Percentiles rank a stretch among this genome's conserved stretches.
These are phyloP conservation scores for Phlebiopsis flavidoalba DNA, from an alignment of 768 basidiomycete genomes.

Conservation along the genomic window DNA sequence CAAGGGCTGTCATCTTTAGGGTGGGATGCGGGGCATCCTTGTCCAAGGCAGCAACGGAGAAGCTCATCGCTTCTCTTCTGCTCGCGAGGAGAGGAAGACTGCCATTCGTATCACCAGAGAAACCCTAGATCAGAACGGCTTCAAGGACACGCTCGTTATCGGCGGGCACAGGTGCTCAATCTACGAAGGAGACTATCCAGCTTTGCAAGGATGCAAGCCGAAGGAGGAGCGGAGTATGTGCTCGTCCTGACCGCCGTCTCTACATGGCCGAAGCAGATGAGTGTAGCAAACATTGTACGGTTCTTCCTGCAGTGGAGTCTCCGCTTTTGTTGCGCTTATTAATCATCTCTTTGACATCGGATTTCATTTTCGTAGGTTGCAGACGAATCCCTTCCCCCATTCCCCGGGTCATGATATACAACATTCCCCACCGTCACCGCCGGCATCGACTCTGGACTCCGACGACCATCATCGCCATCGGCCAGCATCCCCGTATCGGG, in stretches of 20 bases:
- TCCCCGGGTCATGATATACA: constrained; percentile 78
- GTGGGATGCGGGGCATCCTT: constrained; percentile 67
- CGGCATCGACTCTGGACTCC: constrained; percentile 80
- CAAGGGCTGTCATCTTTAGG: constrained; percentile 34
- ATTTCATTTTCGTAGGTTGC: constrained; percentile 49
- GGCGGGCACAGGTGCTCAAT: constrained; percentile 84
- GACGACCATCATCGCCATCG: constrained; percentile 65
- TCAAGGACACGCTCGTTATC: constrained; percentile 61
- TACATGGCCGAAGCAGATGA: constrained; percentile 66
- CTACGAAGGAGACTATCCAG: constrained; percentile 67
- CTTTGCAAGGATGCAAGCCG: constrained; percentile 69
- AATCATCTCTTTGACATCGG: not conserved
- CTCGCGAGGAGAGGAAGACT: constrained; percentile 62
- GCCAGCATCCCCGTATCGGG: constrained; percentile 78
- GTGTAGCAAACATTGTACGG: constrained; percentile 50
- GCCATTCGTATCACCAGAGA: constrained; percentile 61
- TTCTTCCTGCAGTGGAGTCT: constrained; percentile 57
- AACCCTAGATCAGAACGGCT: constrained; percentile 70
- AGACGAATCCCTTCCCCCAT: constrained; percentile 63
- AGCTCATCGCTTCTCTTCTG: constrained; percentile 65
- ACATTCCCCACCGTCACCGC: constrained; percentile 80
- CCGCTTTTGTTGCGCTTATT: not conserved
- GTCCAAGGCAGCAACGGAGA: constrained; percentile 75
- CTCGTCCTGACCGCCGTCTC: constrained; percentile 70
- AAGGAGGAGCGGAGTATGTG: constrained; percentile 77